Base-by-base conservation (phyloP, 2,329 filamentous ascomycete species). In the Colletotrichum shisoi region DNA sequence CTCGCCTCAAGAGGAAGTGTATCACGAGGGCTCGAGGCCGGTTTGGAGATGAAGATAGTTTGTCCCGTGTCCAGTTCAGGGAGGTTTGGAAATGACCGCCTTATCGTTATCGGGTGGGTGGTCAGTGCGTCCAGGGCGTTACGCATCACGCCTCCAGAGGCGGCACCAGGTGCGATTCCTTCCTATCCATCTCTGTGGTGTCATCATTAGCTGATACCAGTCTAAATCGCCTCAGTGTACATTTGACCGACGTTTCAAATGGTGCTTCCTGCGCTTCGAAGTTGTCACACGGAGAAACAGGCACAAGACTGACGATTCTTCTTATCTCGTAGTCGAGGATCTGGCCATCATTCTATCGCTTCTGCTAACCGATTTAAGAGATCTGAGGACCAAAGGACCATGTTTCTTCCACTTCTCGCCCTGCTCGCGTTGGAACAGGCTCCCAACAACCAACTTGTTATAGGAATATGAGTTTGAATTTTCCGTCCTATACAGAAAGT, bases 81-180 rank as follows among this genome's bases (percentile, higher is more conserved):
- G 60, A 54, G 57, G 31, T 9, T 48, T 44, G 46, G 49, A 57
- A 54, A 59, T 65, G 62, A 13, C 49, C 12, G 48, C 19, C 63
- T 68, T 68, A 68, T 68, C 65, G 64, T 57, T 65, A 68, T 68
- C 65, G 21, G n/a, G 0, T 7, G 7, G 1, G 19, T 59, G 65
- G 65, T 56, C 65, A 44, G 54, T 68, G 65, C 56, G 15, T 8
- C 4, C 11, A 42, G 17, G 48, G 12, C 9, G 17, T 19, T n/a
- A 31, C 48, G 48, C 34, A 51, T 31, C 48, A 51, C 48, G 3
- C 27, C 27, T 51, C 27, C 49, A 15, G 48, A 27, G 17, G 27
- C 49, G 12, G 27, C 49, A 15, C 31, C 8, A 34, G 31, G 31
- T 34, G 31, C 8, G 31, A 34, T 34, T 9, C 8, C 8, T 8